Conservation (phyloP, 2,329 filamentous ascomycete species). For the Dichotomopilus funicola region DNA sequence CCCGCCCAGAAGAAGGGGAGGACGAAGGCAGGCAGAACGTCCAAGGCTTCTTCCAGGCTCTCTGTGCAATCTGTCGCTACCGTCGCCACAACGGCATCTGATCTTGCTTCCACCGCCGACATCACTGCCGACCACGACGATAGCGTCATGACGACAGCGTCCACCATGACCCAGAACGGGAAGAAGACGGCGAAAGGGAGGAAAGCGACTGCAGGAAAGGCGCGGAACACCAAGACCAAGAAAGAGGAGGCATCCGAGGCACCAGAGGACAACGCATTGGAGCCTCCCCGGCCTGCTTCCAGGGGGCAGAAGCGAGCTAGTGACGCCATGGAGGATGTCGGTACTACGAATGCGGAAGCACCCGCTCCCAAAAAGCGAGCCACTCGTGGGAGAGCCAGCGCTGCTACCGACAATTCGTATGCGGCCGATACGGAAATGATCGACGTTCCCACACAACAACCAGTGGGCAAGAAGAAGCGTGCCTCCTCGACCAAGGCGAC, state of each 20-base stretch:
- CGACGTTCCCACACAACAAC: slow-evolving; percentile 31
- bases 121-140: slow-evolving; percentile 48
- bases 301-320: slow-evolving; percentile 59
- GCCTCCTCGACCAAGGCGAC: slow-evolving; percentile 36
- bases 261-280: slow-evolving; percentile 32
- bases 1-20: slow-evolving; percentile 49
- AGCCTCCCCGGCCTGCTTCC: slow-evolving; percentile 34
- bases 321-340: slow-evolving; percentile 48
- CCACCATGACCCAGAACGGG: slow-evolving; percentile 50
- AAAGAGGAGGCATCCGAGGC: slow-evolving; percentile 50
- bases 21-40: slow-evolving; percentile 51
- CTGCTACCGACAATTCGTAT: slow-evolving; percentile 36
- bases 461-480: slow-evolving; percentile 38
- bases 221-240: slow-evolving; percentile 42
- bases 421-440: slow-evolving; percentile 37
- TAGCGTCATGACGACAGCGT: slow-evolving; percentile 53
- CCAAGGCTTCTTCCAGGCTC: slow-evolving; percentile 59
- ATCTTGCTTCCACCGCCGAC: slow-evolving; percentile 43
- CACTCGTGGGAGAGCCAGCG: slow-evolving; percentile 44
- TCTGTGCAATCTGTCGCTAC: slow-evolving; percentile 54
- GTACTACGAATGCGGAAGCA: slow-evolving; percentile 36
- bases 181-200: slow-evolving; percentile 46
- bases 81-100: slow-evolving; percentile 43
- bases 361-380: slow-evolving; percentile 55
- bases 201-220: slow-evolving; percentile 46